These are phyloP conservation scores for Santalum album DNA, from an alignment of 164 flowering plant genomes.

Conservation along the genomic window DNA sequence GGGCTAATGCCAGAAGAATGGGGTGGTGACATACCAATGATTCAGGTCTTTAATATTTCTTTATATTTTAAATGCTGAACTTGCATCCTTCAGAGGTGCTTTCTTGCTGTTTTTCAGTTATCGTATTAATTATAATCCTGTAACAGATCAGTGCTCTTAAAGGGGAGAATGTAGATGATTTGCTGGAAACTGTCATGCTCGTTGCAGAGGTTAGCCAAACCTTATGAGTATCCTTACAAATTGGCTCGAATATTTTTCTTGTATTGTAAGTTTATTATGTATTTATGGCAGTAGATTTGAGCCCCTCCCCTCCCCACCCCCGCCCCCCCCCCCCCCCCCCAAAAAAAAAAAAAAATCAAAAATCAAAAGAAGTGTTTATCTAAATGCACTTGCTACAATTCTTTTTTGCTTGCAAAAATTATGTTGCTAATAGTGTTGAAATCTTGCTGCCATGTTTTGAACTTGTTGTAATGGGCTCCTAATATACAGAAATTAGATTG, in stretches of 20 bases:
- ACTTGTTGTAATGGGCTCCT: too few relatives aligned
- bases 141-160: constrained; percentile 88
- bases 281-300: too few relatives aligned
- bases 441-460: too few relatives aligned
- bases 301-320: too few relatives aligned
- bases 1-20: constrained; percentile 96
- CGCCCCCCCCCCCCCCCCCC: too few relatives aligned
- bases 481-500: too few relatives aligned
- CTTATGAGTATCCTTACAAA: neutral
- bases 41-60: constrained; percentile 57
- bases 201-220: constrained; percentile 72
- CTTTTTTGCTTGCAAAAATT: too few relatives aligned
- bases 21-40: constrained; percentile 93
- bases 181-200: constrained; percentile 85
- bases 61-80: neutral
- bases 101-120: neutral
- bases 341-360: too few relatives aligned
- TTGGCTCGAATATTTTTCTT: constrained; percentile 1
- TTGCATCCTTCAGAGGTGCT: constrained; percentile 8
- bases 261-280: neutral
- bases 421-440: too few relatives aligned
- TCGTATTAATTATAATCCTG: constrained; percentile 4
- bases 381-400: too few relatives aligned
- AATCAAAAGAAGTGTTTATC: too few relatives aligned
- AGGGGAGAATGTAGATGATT: constrained; percentile 76